phyloP scores from a whole-genome alignment of 129 eudicot species.

The Flaveria linearis region DNA sequence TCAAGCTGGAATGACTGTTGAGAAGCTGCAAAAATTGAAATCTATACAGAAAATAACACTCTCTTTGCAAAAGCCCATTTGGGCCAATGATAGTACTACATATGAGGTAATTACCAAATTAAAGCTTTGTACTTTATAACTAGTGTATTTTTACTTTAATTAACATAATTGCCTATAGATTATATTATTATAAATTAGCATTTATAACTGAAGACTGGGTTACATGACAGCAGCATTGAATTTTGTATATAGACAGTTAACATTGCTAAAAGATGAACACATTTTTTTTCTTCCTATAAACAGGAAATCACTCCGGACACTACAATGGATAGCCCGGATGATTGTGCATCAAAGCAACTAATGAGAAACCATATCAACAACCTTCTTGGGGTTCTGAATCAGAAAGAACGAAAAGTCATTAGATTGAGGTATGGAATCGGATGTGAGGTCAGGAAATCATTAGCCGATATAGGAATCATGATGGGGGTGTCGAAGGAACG shows the following conservation, averaged over 20 bases:
- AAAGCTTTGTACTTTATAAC: neutral
- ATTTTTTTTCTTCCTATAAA: neutral
- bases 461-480: conserved; percentile 68
- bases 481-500: conserved; percentile 80
- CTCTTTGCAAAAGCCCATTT: conserved; percentile 75
- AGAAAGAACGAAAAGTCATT: conserved; percentile 68
- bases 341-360: conserved; percentile 55
- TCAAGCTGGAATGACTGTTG: conserved; percentile 70
- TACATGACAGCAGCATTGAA: neutral
- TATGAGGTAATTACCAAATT: conserved; percentile 50
- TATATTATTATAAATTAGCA: too few species aligned
- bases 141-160: too few species aligned
- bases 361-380: conserved; percentile 77
- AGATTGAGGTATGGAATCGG: conserved; percentile 64
- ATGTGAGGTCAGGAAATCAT: conserved; percentile 45
- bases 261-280: too few species aligned
- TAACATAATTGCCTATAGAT: too few species aligned
- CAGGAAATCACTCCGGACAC: conserved; percentile 86
- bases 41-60: conserved; percentile 53
- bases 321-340: conserved; percentile 57
- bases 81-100: conserved; percentile 72
- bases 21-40: conserved; percentile 61
- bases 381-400: conserved; percentile 59
- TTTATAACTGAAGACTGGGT: neutral
- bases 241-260: neutral